A percentile compares a stretch with the other conserved stretches of the same genome.
phyloP scores from a whole-genome alignment of 2,329 filamentous ascomycete species.

The Sclerotinia spermophila region DNA sequence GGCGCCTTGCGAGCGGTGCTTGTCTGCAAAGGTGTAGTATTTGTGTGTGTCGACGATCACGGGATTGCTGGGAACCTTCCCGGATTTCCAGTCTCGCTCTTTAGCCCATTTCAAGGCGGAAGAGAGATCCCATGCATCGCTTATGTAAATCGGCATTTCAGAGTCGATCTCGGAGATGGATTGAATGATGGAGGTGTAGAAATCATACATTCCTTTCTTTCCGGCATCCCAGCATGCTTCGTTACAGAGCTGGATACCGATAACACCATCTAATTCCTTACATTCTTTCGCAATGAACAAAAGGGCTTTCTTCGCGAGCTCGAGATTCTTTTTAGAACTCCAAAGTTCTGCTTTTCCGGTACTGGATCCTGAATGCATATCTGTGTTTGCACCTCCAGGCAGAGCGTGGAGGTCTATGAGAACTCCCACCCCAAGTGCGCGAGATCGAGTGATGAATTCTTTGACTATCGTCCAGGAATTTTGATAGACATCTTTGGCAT shows the following conservation, averaged over 20 bases:
- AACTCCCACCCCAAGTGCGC: conserved; percentile 46
- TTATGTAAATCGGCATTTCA: conserved; percentile 53
- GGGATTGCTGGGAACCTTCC: conserved; percentile 39
- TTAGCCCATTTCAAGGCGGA: conserved; percentile 45
- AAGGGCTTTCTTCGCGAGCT: conserved; percentile 46
- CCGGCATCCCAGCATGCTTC: conserved; percentile 47
- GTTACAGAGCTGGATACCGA: conserved; percentile 56
- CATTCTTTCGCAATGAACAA: conserved; percentile 50
- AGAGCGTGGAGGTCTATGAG: conserved; percentile 57
- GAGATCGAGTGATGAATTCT: conserved; percentile 44
- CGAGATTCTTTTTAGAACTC: conserved; percentile 42
- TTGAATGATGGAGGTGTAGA: conserved; percentile 50
- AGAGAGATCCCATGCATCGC: conserved; percentile 53
- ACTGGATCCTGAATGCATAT: conserved; percentile 54
- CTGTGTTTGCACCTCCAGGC: conserved; percentile 54
- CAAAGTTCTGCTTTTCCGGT: conserved; percentile 50
- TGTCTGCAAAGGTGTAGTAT: conserved; percentile 56
- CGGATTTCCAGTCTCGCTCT: conserved; percentile 30
- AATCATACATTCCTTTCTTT: conserved; percentile 52
- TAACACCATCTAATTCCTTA: conserved; percentile 39
- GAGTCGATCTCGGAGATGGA: conserved; percentile 46
- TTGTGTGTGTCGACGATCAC: conserved; percentile 56
- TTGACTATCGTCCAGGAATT: conserved; percentile 52
- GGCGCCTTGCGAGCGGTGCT: conserved; percentile 49
- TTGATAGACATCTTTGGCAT: conserved; percentile 45